Evolutionary conservation across 441 rosid species (phyloP).

Genomic region (Pelargonium fulgidum): DNA sequence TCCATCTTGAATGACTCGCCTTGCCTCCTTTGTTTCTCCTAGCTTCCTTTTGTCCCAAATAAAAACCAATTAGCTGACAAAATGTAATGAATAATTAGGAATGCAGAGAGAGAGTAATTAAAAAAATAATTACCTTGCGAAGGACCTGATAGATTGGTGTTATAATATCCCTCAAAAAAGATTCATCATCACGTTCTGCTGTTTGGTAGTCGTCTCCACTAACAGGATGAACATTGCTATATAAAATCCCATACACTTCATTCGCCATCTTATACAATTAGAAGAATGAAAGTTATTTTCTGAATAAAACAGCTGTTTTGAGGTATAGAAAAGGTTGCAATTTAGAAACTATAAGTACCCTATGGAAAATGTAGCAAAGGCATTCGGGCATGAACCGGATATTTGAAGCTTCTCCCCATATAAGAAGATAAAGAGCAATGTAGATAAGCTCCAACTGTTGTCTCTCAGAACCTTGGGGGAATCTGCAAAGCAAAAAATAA

Average conservation of each 20-base stretch:
- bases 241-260: conserved; percentile 54
- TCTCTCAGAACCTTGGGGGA: conserved; percentile 36
- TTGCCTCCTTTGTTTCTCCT: conserved; percentile 70
- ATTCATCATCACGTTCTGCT: conserved; percentile 62
- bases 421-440: conserved; percentile 83
- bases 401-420: conserved; percentile 99
- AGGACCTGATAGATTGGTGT: conserved; percentile 72
- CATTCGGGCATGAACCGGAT: conserved; percentile 98
- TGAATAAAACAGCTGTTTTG: background rate
- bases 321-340: background rate
- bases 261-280: conserved; percentile 64
- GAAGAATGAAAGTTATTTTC: conserved; percentile 23
- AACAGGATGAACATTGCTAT: conserved; percentile 50
- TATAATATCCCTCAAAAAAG: conserved; percentile 74
- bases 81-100: conserved; percentile 11
- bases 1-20: conserved; percentile 96
- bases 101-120: conserved; percentile 2
- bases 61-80: conserved; percentile 19
- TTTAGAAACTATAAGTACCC: conserved; percentile 35
- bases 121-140: conserved; percentile 52
- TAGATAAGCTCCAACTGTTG: conserved; percentile 71
- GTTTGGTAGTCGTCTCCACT: conserved; percentile 50
- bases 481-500: conserved; percentile 40
- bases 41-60: conserved; percentile 59
- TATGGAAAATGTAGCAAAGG: conserved; percentile 94